Conservation (phyloP, 2,329 filamentous ascomycete species). For the Sphaerostilbella broomeana region DNA sequence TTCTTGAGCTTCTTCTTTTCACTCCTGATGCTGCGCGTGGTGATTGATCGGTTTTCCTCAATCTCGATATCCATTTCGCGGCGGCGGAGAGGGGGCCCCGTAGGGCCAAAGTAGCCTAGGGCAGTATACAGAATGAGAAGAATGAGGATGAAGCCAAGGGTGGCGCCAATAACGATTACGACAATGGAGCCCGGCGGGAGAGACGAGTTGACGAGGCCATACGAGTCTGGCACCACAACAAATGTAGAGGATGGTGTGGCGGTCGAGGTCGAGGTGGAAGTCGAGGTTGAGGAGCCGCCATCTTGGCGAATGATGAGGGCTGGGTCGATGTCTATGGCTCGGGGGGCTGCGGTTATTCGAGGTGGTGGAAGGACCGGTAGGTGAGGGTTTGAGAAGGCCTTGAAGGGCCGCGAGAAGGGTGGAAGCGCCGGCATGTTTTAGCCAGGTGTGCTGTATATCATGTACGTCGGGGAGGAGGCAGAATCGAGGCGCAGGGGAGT, state of each 20-base stretch:
- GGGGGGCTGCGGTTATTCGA: background rate
- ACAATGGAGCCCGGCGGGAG: conserved; percentile 37
- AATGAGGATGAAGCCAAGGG: conserved; percentile 46
- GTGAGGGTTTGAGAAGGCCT: background rate
- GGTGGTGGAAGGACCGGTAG: background rate
- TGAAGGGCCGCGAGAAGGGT: conserved; percentile 1
- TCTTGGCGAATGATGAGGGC: conserved; percentile 6
- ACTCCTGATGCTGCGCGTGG: conserved; percentile 15
- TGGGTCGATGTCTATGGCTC: no score
- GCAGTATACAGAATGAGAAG: conserved; percentile 45
- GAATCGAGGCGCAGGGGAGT: no score
- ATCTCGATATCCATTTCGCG: conserved; percentile 5
- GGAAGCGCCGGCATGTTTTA: conserved; percentile 11
- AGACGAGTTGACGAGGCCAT: conserved; percentile 31
- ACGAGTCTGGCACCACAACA: conserved; percentile 30
- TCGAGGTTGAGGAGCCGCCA: conserved; percentile 8
- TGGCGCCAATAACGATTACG: conserved; percentile 39
- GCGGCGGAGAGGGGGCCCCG: conserved; percentile 18
- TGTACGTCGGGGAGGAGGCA: no score
- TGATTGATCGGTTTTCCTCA: conserved; percentile 2
- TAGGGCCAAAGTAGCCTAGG: conserved; percentile 38
- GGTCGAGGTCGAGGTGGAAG: no score
- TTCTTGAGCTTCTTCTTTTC: conserved; percentile 13
- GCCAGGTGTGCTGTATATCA: no score
- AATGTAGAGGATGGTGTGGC: conserved; percentile 19